These are phyloP conservation scores for Leishmania turanica DNA, from an alignment of 208 protist species.

Conservation along the genomic window DNA sequence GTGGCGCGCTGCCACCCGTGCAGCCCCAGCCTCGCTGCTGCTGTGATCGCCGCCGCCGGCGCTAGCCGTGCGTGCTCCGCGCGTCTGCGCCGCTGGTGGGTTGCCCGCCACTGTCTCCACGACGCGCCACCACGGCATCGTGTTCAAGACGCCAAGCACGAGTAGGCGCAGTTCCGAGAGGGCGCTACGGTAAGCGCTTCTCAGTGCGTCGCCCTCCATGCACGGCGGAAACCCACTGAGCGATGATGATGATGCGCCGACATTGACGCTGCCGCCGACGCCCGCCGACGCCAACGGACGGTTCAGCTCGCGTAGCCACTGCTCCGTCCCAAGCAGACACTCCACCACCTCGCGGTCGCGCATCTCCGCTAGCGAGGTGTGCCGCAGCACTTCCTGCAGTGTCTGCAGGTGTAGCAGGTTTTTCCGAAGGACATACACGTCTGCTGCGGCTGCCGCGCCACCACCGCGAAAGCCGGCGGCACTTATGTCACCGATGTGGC, in stretches of 20 bases:
- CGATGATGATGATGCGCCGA: background rate
- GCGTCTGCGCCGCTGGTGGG: background rate
- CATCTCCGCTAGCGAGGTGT: conserved; percentile 72
- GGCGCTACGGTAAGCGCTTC: conserved; percentile 17
- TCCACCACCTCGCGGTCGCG: conserved; percentile 75
- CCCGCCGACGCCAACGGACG: background rate
- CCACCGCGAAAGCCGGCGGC: background rate
- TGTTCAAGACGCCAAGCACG: conserved; percentile 73
- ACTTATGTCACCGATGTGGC: too few species aligned
- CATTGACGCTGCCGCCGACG: background rate
- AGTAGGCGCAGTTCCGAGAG: conserved; percentile 61
- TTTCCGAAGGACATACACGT: conserved; percentile 11
- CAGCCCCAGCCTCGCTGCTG: background rate
- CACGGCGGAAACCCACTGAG: background rate
- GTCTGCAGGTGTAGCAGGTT: conserved; percentile 39
- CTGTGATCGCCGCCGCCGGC: background rate
- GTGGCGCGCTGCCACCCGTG: background rate
- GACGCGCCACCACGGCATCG: conserved; percentile 85
- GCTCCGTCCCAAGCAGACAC: conserved; percentile 54
- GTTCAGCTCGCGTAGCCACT: conserved; percentile 42
- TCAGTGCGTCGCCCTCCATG: conserved; percentile 7
- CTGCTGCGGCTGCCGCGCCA: background rate
- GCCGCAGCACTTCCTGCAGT: conserved; percentile 66
- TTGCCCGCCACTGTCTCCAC: conserved; percentile 44
- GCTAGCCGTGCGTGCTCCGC: background rate